phyloP scores from a whole-genome alignment of 345 rosid species.

The Syzygium grande region DNA sequence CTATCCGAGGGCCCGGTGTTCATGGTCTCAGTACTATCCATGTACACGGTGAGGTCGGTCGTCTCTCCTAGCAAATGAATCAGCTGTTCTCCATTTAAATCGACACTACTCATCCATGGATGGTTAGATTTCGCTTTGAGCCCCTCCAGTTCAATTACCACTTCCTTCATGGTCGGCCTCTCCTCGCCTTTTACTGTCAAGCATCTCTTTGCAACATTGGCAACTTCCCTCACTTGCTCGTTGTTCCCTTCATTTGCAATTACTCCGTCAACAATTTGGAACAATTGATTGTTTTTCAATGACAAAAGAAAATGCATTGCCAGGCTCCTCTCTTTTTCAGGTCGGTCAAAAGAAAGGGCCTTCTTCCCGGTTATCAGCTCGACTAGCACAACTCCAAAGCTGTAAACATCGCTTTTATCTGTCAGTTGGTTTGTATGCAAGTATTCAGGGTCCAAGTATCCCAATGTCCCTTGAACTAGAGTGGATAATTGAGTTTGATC shows the following conservation, averaged over 20 bases:
- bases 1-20: not conserved
- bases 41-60: not conserved
- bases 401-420: conserved; percentile 39
- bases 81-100: not conserved
- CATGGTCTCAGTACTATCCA: not conserved
- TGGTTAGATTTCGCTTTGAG: not conserved
- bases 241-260: not conserved
- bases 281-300: conserved; percentile 13
- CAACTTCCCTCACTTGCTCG: conserved; percentile 10
- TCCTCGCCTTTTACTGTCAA: conserved; percentile 17
- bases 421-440: conserved; percentile 13
- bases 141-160: conserved; percentile 11
- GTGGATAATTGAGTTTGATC: conserved; percentile 34
- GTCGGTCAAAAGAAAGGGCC: conserved; percentile 8
- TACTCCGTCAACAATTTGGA: conserved; percentile 12
- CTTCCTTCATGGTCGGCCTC: conserved; percentile 23
- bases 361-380: conserved; percentile 28
- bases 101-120: not conserved
- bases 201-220: conserved; percentile 14
- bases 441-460: conserved; percentile 41
- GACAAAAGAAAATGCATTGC: conserved; percentile 15
- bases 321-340: conserved; percentile 16
- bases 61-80: not conserved
- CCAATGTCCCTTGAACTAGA: conserved; percentile 34
- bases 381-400: conserved; percentile 32